Percentiles rank a stretch among this genome's conserved stretches.
Conservation (phyloP, 495 filamentous ascomycete species). For the Xylaria sp. region DNA sequence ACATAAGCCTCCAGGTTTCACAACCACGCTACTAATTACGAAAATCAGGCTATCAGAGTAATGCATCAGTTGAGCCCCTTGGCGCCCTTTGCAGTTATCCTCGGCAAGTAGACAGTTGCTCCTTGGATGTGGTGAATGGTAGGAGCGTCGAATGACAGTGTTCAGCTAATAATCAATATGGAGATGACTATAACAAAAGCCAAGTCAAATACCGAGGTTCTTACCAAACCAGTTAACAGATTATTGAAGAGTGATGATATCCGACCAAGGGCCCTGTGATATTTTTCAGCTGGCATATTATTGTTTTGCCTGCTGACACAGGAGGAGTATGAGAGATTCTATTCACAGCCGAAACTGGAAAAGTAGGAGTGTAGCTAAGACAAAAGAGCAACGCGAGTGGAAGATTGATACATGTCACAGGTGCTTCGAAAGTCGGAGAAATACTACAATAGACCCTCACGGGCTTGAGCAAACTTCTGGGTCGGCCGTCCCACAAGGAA, state of each 20-base stretch:
- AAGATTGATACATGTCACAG: conserved; percentile 3
- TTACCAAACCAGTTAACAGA: neutral
- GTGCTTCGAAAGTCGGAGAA: neutral
- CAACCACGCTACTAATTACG: neutral
- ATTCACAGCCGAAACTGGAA: neutral
- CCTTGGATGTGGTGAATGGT: neutral
- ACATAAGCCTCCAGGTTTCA: neutral
- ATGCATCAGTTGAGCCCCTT: neutral
- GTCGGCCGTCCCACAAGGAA: neutral
- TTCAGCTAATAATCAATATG: neutral
- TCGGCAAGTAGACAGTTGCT: neutral
- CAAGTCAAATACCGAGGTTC: neutral
- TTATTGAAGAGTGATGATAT: neutral
- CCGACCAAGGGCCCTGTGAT: neutral
- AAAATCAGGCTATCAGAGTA: neutral
- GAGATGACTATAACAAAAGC: neutral
- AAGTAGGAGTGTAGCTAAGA: too few species aligned
- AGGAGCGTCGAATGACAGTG: neutral
- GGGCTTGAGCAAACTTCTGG: neutral
- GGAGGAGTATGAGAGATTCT: neutral
- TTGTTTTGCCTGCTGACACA: neutral
- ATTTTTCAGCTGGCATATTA: neutral
- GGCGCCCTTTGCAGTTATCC: neutral
- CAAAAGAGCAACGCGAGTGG: neutral
- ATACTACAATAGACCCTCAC: neutral